phyloP scores from a whole-genome alignment of 805 yeast species.

The Candida endomychidarum region DNA sequence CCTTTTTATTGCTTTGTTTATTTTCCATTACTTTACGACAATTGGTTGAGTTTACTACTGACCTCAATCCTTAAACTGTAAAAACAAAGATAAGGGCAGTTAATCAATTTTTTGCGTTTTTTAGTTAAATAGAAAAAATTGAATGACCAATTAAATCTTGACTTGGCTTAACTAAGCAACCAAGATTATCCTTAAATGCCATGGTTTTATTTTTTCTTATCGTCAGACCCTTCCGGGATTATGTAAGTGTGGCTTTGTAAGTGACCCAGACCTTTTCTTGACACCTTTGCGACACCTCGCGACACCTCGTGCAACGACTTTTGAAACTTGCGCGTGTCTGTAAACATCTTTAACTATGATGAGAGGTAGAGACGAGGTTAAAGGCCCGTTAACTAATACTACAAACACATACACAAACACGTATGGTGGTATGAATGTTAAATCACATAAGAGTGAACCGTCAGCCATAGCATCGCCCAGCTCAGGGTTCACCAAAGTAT shows the following conservation, averaged over 20 bases:
- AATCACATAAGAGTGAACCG: background rate
- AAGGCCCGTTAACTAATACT: background rate
- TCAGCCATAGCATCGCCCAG: too few relatives aligned
- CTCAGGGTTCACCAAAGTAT: background rate
- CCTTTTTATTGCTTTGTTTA: background rate
- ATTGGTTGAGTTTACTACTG: constrained; percentile 1
- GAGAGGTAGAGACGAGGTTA: constrained; percentile 1
- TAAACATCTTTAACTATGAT: constrained; percentile 2
- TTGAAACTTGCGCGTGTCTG: constrained; percentile 3
- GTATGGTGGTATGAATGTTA: background rate
- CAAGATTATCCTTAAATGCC: background rate
- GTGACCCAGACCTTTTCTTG: too few relatives aligned
- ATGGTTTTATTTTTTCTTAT: background rate
- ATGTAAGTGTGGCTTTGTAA: background rate
- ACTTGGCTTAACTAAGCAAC: constrained; percentile 1
- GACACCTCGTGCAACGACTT: too few relatives aligned
- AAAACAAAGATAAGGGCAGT: constrained; percentile 3
- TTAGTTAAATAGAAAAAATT: too few relatives aligned
- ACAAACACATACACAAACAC: constrained; percentile 3
- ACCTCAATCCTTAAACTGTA: background rate
- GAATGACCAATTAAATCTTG: background rate
- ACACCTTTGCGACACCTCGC: too few relatives aligned
- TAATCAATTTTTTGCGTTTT: background rate
- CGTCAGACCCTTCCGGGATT: background rate
- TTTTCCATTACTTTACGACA: background rate